A percentile compares a stretch with the other conserved stretches of the same genome.
phyloP scores from a whole-genome alignment of 352 stramenopile genomes.

The Globisporangium nunn region DNA sequence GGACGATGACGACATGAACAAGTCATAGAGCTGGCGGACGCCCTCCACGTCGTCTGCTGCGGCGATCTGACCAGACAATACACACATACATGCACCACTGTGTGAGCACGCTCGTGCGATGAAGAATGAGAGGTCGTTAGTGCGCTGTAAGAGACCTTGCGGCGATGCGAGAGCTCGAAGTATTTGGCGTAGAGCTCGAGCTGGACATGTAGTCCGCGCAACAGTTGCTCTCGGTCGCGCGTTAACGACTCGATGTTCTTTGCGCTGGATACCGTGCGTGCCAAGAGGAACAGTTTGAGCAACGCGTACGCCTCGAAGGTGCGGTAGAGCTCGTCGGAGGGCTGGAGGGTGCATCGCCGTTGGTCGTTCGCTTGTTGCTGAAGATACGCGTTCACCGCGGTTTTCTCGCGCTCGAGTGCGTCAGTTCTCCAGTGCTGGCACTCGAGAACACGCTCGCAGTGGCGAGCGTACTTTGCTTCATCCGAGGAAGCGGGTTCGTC shows the following conservation, averaged over 20 bases:
- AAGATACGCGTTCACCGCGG: constrained; percentile 24
- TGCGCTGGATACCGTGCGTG: constrained; percentile 9
- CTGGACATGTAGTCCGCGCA: constrained; percentile 33
- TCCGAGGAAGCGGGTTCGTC: background rate
- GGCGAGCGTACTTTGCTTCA: constrained; percentile 7
- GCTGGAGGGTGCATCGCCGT: background rate
- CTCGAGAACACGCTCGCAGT: constrained; percentile 18
- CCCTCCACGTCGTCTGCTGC: constrained; percentile 21
- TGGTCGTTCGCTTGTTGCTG: background rate
- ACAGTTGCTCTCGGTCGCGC: constrained; percentile 4
- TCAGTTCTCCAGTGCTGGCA: constrained; percentile 27
- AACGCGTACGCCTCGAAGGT: constrained; percentile 42
- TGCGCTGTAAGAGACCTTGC: constrained; percentile 20
- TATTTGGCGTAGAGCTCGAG: constrained; percentile 48
- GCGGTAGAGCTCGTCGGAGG: constrained; percentile 1
- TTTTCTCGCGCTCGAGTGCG: constrained; percentile 28
- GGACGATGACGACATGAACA: constrained; percentile 11
- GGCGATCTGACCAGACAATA: constrained; percentile 20
- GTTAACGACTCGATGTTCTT: too few relatives aligned
- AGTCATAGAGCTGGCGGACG: constrained; percentile 28
- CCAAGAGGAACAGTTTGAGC: constrained; percentile 45
- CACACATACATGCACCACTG: background rate
- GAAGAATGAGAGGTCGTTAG: too few relatives aligned
- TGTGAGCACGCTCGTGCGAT: too few relatives aligned
- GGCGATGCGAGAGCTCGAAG: constrained; percentile 33